Evolutionary conservation across 2,329 filamentous ascomycete genomes (phyloP).

Genomic region (Fusarium tuaranense): DNA sequence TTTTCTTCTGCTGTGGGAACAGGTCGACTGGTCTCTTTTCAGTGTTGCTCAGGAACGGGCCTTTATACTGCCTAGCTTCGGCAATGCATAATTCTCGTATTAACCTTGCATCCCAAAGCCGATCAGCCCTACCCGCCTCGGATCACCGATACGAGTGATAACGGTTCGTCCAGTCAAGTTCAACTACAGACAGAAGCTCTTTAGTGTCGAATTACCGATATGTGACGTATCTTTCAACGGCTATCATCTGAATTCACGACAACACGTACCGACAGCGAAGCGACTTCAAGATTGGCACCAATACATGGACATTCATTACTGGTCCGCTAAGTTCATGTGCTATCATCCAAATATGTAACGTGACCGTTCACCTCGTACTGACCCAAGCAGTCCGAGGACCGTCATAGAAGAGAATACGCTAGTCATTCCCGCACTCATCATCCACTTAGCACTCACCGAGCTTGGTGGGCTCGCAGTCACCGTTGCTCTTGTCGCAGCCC

Average conservation of each 20-base stretch:
- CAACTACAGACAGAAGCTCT: background rate
- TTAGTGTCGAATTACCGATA: background rate
- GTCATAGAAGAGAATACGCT: background rate
- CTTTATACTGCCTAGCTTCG: background rate
- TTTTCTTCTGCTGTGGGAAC: background rate
- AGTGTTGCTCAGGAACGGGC: background rate
- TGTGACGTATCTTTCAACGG: background rate
- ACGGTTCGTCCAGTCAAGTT: background rate
- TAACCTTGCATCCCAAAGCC: background rate
- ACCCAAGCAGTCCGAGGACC: background rate
- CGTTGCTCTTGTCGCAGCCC: slow-evolving; percentile 44
- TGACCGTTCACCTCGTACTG: slow-evolving; percentile 1
- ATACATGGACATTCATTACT: background rate
- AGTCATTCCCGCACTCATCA: background rate
- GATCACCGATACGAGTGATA: background rate
- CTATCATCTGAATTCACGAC: background rate
- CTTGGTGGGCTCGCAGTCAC: slow-evolving; percentile 43
- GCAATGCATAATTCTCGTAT: background rate
- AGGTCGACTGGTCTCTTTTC: background rate
- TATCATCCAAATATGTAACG: background rate
- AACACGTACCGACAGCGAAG: background rate
- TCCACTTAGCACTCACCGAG: slow-evolving; percentile 42
- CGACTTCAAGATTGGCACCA: background rate
- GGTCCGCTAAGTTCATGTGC: background rate
- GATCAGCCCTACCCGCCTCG: background rate